Percentiles rank a stretch among this genome's conserved stretches.
Conservation (phyloP, 257 asterid genomes). For the Avicennia marina region DNA sequence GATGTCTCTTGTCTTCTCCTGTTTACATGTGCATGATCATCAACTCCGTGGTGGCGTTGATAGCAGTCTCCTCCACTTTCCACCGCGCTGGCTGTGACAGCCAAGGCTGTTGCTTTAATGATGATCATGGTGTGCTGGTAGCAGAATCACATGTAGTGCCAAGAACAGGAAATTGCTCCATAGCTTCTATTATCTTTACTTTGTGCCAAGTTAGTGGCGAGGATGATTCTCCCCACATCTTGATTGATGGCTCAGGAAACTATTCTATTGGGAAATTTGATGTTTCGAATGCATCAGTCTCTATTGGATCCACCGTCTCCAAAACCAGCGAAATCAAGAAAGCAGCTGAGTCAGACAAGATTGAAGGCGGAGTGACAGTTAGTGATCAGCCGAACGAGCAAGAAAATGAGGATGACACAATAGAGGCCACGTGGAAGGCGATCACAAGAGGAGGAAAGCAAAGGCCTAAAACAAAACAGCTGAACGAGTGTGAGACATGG, state of each 20-base stretch:
- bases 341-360: too few species aligned
- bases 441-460: constrained; percentile 34
- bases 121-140: constrained; percentile 5
- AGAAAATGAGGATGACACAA: constrained; percentile 29
- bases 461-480: constrained; percentile 16
- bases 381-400: neutral
- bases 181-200: too few species aligned
- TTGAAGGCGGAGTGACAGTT: neutral
- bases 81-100: constrained; percentile 17
- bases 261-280: too few species aligned
- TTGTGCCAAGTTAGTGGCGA: too few species aligned
- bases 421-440: constrained; percentile 66
- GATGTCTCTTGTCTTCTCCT: constrained; percentile 38
- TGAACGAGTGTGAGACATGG: constrained; percentile 52
- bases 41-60: constrained; percentile 38
- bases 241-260: too few species aligned
- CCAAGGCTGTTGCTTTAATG: neutral
- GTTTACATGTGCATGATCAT: constrained; percentile 37
- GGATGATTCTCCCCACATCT: too few species aligned
- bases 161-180: too few species aligned
- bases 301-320: too few species aligned
- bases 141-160: constrained; percentile 1
- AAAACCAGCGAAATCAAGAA: constrained; percentile 2
- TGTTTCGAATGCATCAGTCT: too few species aligned
- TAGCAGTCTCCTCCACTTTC: constrained; percentile 36